Conservation (phyloP, 768 basidiomycete species). For the Clathrus columnatus region DNA sequence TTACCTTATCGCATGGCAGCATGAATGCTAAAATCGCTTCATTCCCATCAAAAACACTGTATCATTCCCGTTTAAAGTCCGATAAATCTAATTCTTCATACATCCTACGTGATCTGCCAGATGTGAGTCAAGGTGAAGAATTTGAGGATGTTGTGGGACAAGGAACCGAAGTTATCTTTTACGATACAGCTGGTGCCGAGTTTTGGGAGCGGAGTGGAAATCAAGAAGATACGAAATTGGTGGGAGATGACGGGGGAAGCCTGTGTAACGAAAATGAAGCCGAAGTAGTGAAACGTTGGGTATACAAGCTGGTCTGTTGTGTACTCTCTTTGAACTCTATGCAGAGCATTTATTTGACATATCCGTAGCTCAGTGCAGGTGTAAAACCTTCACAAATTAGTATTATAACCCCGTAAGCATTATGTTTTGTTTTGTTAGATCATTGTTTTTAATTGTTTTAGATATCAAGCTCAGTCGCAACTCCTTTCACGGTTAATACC, state of each 20-base stretch:
- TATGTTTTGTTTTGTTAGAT: not conserved
- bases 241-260: conserved; percentile 71
- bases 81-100: conserved; percentile 64
- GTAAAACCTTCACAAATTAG: conserved; percentile 68
- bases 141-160: conserved; percentile 55
- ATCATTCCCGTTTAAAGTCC: conserved; percentile 59
- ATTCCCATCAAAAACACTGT: conserved; percentile 81
- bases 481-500: conserved; percentile 66
- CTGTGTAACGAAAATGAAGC: conserved; percentile 94
- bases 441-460: conserved; percentile 21
- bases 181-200: conserved; percentile 91
- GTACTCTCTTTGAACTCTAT: not conserved
- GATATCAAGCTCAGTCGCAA: conserved; percentile 92
- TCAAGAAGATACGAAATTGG: conserved; percentile 40
- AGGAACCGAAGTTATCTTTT: conserved; percentile 73
- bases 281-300: conserved; percentile 74
- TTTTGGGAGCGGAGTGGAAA: conserved; percentile 68
- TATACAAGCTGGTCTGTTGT: conserved; percentile 56
- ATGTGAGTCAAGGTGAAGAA: conserved; percentile 52
- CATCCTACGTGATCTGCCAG: conserved; percentile 62
- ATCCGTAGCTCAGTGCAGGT: conserved; percentile 45
- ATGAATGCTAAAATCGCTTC: conserved; percentile 83
- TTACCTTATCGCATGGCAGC: conserved; percentile 30
- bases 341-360: not conserved
- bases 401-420: conserved; percentile 71